A percentile compares a stretch with the other conserved stretches of the same genome.
These are phyloP conservation scores for Oxalis stricta DNA, from an alignment of 441 rosid genomes.

Conservation along the genomic window DNA sequence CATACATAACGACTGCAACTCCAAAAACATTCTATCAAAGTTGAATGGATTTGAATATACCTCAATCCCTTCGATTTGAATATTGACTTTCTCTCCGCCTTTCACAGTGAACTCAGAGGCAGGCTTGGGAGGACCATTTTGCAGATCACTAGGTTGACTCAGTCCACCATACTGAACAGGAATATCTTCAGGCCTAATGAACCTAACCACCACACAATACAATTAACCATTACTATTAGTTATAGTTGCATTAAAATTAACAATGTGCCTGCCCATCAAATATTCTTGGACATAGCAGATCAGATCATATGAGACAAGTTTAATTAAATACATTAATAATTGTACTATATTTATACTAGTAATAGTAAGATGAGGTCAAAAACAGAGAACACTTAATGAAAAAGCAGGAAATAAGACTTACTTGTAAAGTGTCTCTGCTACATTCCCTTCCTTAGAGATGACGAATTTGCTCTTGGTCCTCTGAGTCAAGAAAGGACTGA, in stretches of 20 bases:
- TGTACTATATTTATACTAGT: no score
- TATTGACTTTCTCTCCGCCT: constrained; percentile 97
- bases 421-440: constrained; percentile 93
- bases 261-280: neutral
- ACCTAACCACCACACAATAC: constrained; percentile 24
- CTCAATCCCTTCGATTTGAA: constrained; percentile 93
- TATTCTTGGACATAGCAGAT: neutral
- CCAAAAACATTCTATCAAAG: no score
- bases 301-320: neutral
- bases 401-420: constrained; percentile 6
- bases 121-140: constrained; percentile 56
- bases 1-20: no score
- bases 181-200: constrained; percentile 72
- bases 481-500: constrained; percentile 84
- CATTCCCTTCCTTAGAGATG: constrained; percentile 74
- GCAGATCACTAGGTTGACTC: constrained; percentile 46
- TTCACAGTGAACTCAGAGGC: constrained; percentile 86
- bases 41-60: constrained; percentile 17
- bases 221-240: no score
- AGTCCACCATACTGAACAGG: constrained; percentile 93
- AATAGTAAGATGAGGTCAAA: no score
- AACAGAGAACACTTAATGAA: no score
- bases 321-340: no score
- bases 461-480: constrained; percentile 97
- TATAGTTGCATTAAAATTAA: no score